Evolutionary conservation across 805 yeast species (phyloP), one percentile per base, ranked within the genome.

Genomic region (Priceomyces haplophilus): DNA sequence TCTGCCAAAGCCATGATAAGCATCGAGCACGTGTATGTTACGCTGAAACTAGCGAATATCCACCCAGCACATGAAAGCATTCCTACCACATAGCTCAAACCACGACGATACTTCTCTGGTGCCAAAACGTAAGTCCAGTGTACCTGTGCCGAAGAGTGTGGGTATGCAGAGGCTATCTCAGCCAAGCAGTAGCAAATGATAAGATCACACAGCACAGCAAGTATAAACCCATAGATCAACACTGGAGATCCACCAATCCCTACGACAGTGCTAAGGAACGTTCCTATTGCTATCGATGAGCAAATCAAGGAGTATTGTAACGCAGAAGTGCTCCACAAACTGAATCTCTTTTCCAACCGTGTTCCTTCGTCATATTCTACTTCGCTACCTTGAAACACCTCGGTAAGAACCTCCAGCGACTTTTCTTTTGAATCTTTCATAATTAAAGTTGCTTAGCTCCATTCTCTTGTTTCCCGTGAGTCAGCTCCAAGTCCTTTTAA

Each of bases 51-150:
- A 4, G 58, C 56, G 46, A 55, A 56, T 4, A 54, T 49, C 54
- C 58, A 55, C 4, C 56, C 58, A 7, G 54, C 59, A 52, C 52
- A 56, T 40, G 62, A 55, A 41, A 48, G 53, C 36, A 49, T 49
- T 13, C 69, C 69, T 6, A 60, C 58, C 30, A 49, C 49, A 52
- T 56, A 65, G 46, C 65, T 58, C 8, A 56, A 38, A n/a, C 53
- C 29, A 32, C 56, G 53, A 46, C 58, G 61, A 11, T 37, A 42
- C 15, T 42, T 45, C 12, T 47, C 40, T 3, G 60, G 55, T n/a
- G 65, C 61, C 11, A 62, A 48, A 31, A 51, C 52, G 44, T 56
- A 59, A 10, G 66, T 59, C 69, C 70, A 65, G 17, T 62, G 62
- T 7, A 62, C 49, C 37, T 61, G 65, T 13, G 65, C 69, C 33